A percentile compares a stretch with the other conserved stretches of the same genome.
These are phyloP conservation scores for Hemileia vastatrix DNA, from an alignment of 1,284 basidiomycete genomes.

Conservation along the genomic window DNA sequence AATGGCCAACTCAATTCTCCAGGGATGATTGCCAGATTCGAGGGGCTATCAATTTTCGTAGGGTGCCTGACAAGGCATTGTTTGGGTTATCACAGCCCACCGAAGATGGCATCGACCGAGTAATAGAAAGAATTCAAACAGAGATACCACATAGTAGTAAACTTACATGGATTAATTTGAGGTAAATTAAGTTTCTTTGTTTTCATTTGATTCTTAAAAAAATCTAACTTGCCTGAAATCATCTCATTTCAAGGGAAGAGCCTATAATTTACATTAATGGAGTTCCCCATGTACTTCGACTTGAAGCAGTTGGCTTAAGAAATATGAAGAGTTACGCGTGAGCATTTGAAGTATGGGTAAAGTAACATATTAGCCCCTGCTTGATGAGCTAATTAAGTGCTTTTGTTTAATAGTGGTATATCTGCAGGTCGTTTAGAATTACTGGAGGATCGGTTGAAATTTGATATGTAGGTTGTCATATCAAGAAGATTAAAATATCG, in stretches of 20 bases:
- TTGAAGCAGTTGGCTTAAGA: conserved; percentile 40
- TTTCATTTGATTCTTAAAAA: neutral
- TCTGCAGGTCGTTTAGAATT: conserved; percentile 75
- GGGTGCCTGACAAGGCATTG: conserved; percentile 69
- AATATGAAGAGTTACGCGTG: conserved; percentile 43
- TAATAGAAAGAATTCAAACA: conserved; percentile 51
- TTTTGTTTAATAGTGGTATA: conserved; percentile 64
- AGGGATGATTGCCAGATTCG: conserved; percentile 49
- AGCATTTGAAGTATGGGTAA: conserved; percentile 36
- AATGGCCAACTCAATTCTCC: conserved; percentile 67
- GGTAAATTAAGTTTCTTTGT: neutral
- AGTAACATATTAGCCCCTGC: too few species aligned
- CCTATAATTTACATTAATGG: conserved; percentile 92
- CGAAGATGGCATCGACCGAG: conserved; percentile 74
- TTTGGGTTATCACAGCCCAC: conserved; percentile 86
- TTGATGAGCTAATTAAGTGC: conserved; percentile 74
- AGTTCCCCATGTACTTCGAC: conserved; percentile 50
- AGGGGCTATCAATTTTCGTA: conserved; percentile 89
- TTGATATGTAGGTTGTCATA: conserved; percentile 56
- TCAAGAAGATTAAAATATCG: neutral
- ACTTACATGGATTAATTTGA: conserved; percentile 23
- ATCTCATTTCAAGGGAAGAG: conserved; percentile 49
- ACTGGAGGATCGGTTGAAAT: conserved; percentile 80
- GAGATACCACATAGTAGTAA: conserved; percentile 1
- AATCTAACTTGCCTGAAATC: neutral